These are phyloP conservation scores for Ophiocordyceps robertsii DNA, from an alignment of 2,329 filamentous ascomycete genomes.

Conservation along the genomic window DNA sequence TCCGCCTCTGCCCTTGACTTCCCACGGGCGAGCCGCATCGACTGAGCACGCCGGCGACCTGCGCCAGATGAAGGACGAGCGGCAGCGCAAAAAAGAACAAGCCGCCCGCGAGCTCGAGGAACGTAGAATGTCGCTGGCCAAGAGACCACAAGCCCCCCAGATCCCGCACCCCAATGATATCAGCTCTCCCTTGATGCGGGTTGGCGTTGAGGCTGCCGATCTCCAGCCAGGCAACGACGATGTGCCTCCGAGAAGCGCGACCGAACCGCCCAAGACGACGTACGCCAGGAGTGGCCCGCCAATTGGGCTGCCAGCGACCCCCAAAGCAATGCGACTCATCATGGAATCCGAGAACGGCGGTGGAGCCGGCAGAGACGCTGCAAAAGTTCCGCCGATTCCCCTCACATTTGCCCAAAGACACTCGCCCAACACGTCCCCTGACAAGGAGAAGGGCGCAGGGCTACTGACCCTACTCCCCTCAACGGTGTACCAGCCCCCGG, in stretches of 20 bases:
- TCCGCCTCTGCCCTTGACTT: slow-evolving; percentile 17
- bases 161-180: slow-evolving; percentile 62
- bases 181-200: slow-evolving; percentile 10
- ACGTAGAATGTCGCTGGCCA: slow-evolving; percentile 68
- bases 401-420: slow-evolving; percentile 28
- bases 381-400: slow-evolving; percentile 43
- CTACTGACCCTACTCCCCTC: slow-evolving; percentile 39
- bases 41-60: slow-evolving; percentile 40
- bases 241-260: slow-evolving; percentile 47
- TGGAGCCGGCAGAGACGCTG: slow-evolving; percentile 27
- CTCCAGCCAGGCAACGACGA: slow-evolving; percentile 23
- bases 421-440: slow-evolving; percentile 23
- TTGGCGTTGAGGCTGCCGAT: slow-evolving; percentile 28
- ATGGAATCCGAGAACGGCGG: slow-evolving; percentile 43
- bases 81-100: slow-evolving; percentile 55
- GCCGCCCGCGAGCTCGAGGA: slow-evolving; percentile 81
- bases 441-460: slow-evolving; percentile 15
- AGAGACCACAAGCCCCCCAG: slow-evolving; percentile 63
- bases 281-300: slow-evolving; percentile 35
- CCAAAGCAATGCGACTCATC: slow-evolving; percentile 77
- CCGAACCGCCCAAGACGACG: slow-evolving; percentile 43
- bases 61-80: slow-evolving; percentile 42
- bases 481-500: slow-evolving; percentile 45
- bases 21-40: slow-evolving; percentile 22
- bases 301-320: slow-evolving; percentile 78